phyloP scores from a whole-genome alignment of 228 moss, liverwort and hornwort genomes.

The Sphagnum magellanicum region DNA sequence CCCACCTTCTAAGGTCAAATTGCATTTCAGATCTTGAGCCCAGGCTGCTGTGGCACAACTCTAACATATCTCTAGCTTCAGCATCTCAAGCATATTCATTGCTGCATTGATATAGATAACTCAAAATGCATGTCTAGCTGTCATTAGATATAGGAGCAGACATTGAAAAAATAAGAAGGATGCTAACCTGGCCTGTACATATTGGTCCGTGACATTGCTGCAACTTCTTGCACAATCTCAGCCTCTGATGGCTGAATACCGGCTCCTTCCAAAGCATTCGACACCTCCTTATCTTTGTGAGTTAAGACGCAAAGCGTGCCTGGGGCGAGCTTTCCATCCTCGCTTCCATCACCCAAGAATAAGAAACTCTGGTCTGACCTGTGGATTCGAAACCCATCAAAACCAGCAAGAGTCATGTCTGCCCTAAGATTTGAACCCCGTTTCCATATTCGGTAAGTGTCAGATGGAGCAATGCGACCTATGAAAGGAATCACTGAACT shows the following conservation, averaged over 20 bases:
- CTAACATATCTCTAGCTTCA: too few relatives aligned
- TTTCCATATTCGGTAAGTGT: slow-evolving; percentile 99
- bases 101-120: too few relatives aligned
- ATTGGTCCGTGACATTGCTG: slow-evolving; percentile 96
- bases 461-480: slow-evolving; percentile 94
- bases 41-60: too few relatives aligned
- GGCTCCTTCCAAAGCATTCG: slow-evolving; percentile 92
- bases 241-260: slow-evolving; percentile 89
- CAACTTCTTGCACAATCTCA: slow-evolving; percentile 93
- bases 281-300: slow-evolving; percentile 97
- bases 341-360: slow-evolving; percentile 94
- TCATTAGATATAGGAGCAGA: too few relatives aligned
- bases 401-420: slow-evolving; percentile 98
- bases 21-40: too few relatives aligned
- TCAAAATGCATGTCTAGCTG: too few relatives aligned
- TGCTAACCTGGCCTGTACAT: slow-evolving; percentile 78
- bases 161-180: too few relatives aligned
- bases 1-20: too few relatives aligned
- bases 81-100: too few relatives aligned
- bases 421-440: slow-evolving; percentile 95
- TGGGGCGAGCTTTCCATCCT: slow-evolving; percentile 81
- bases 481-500: slow-evolving; percentile 99
- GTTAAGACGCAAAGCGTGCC: slow-evolving; percentile 86
- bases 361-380: slow-evolving; percentile 99
- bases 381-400: slow-evolving; percentile 96